Evolutionary conservation across 768 basidiomycete genomes (phyloP), one percentile per base, ranked within the genome.

Genomic region (Filobasidium floriforme): DNA sequence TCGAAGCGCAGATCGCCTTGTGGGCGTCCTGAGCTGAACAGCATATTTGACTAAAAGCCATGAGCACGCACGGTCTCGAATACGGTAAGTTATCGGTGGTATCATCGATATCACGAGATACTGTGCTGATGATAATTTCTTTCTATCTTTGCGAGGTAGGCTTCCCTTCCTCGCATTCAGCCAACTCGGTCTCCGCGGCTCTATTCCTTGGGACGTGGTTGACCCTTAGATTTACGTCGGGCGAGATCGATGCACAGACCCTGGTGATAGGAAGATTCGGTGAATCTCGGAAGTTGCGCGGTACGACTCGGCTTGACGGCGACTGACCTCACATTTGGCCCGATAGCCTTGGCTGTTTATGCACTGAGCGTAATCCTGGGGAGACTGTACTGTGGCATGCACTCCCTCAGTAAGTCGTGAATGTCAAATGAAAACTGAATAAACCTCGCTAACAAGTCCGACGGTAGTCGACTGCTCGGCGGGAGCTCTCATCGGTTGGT

Each of bases 91-190:
- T 19, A 49, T 18, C 46, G 46, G 46, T 49, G 46, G 22, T 22
- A 49, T n/a, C n/a, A n/a, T n/a, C n/a, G 9, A 37, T 37, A 37
- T 37, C 32, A 37, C 9, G 32, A 37, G 9, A 37, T 9, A 37
- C 4, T 37, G 9, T 37, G 32, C 32, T 37, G 4, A 37, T 37
- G 3, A 37, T 3, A 37, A 37, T 9, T 9, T 37, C 32, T 37
- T 37, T 4, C 9, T 37, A 37, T 37, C 32, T 37, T 3, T 37
- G 9, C 32, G 64, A 60, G 60, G 43, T 41, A 76, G 94, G 94
- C 26, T 94, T 97, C 74, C 93, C 92, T 0, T 94, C 92, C 0
- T 96, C 93, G 0, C 94, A 99, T 73, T 89, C 90, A 1, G 90
- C 92, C 9, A 94, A 96, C 77, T 85, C 86, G 62, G 83, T 92